phyloP scores from a whole-genome alignment of 805 yeast species.

The Torulaspora franciscae region DNA sequence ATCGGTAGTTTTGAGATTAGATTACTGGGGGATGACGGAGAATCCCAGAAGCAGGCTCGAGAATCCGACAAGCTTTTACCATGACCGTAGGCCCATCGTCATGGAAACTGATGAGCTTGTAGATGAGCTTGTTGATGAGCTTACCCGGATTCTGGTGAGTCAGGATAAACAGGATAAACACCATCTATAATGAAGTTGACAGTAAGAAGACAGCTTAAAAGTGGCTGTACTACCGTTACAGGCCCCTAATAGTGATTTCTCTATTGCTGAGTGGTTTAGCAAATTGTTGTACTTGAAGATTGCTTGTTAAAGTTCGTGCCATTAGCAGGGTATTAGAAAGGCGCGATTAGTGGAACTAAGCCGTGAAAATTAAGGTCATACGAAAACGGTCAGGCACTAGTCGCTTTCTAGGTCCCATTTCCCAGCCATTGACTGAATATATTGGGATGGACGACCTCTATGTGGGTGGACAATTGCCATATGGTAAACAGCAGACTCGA shows the following conservation, averaged over 20 bases:
- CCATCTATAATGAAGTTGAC: too few relatives aligned
- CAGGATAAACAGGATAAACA: too few relatives aligned
- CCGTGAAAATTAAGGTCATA: too few relatives aligned
- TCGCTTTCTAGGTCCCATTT: background rate
- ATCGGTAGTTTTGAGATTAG: too few relatives aligned
- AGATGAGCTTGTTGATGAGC: background rate
- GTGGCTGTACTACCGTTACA: background rate
- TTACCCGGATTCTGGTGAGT: background rate
- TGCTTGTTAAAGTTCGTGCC: background rate
- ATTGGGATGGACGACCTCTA: background rate
- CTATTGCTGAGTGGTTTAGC: background rate
- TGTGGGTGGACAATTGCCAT: background rate
- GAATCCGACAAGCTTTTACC: too few relatives aligned
- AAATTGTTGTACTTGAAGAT: background rate
- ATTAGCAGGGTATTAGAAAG: background rate
- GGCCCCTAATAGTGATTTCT: background rate
- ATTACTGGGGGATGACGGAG: too few relatives aligned
- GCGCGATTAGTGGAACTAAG: background rate
- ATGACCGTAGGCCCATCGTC: too few relatives aligned
- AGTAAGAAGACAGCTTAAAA: background rate
- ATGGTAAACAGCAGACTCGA: background rate
- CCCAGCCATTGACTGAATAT: background rate
- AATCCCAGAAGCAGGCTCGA: too few relatives aligned
- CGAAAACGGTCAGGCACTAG: background rate
- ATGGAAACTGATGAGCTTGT: background rate